Evolutionary conservation across 192 early-diverging fungal genomes (phyloP).

Genomic region (Coemansia sp.): DNA sequence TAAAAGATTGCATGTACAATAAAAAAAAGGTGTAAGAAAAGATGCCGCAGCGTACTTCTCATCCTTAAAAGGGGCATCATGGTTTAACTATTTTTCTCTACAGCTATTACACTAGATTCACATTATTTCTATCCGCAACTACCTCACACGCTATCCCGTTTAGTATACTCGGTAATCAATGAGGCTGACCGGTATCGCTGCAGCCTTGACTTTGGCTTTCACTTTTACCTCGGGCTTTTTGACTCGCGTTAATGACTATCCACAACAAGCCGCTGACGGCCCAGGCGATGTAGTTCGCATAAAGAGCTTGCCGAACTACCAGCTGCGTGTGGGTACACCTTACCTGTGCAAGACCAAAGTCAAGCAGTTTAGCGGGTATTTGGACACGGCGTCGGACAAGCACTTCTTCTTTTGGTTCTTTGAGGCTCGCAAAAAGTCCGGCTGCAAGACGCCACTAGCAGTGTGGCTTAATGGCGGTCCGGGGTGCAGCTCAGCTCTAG

Average conservation of each 20-base stretch:
- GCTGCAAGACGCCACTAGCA: slow-evolving; percentile 66
- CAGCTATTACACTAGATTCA: background rate
- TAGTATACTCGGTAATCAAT: background rate
- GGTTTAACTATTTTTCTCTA: background rate
- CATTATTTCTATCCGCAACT: background rate
- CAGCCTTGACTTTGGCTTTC: background rate
- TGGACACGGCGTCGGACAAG: slow-evolving; percentile 65
- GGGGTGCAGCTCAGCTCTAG: slow-evolving; percentile 74
- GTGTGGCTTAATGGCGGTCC: slow-evolving; percentile 85
- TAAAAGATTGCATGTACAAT: background rate
- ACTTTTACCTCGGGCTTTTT: background rate
- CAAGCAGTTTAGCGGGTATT: slow-evolving; percentile 81
- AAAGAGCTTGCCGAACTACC: slow-evolving; percentile 11
- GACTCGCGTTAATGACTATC: background rate
- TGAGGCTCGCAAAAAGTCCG: slow-evolving; percentile 71
- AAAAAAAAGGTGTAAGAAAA: background rate
- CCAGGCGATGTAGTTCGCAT: background rate
- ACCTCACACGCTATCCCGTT: background rate
- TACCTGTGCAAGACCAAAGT: slow-evolving; percentile 82
- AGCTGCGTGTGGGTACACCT: slow-evolving; percentile 32
- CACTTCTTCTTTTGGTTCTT: slow-evolving; percentile 98
- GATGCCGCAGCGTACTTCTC: background rate
- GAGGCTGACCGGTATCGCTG: background rate
- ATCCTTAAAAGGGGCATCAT: background rate
- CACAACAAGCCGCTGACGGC: background rate